Percentiles rank a stretch among this genome's conserved stretches.
Evolutionary conservation across 2,329 filamentous ascomycete species (phyloP).

Genomic region (Cordyceps javanica): DNA sequence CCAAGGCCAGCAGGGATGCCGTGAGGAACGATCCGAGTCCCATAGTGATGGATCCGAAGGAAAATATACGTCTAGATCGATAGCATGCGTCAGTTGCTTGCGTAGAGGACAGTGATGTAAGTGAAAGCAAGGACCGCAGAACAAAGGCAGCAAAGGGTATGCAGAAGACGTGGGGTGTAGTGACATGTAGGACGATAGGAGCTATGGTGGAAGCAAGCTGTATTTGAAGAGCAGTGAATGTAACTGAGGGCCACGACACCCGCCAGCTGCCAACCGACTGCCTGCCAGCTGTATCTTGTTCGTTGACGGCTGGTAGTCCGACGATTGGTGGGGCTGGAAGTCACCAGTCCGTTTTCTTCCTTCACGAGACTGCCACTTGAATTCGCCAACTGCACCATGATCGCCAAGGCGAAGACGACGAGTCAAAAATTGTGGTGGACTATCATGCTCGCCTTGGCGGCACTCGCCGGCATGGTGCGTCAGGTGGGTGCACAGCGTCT

Average conservation of each 20-base stretch:
- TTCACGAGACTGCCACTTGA: slow-evolving; percentile 3
- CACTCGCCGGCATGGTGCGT: slow-evolving; percentile 6
- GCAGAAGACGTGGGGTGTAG: background rate
- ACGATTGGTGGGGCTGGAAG: slow-evolving; percentile 6
- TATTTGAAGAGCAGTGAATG: slow-evolving; percentile 6
- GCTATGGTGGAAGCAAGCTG: background rate
- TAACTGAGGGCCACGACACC: background rate
- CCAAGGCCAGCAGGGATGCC: slow-evolving; percentile 13
- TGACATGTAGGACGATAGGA: slow-evolving; percentile 6
- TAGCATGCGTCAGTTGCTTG: background rate
- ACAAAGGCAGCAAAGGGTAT: background rate
- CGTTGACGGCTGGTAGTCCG: background rate
- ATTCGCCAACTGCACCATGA: background rate
- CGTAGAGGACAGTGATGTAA: background rate
- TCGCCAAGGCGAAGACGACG: background rate
- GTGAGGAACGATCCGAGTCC: slow-evolving; percentile 12
- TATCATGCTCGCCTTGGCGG: background rate
- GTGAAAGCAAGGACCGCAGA: background rate
- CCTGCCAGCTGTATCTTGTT: background rate
- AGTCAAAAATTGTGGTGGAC: background rate
- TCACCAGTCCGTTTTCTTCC: slow-evolving; percentile 1
- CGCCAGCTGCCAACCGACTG: slow-evolving; percentile 1
- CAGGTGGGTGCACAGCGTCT: slow-evolving; percentile 11
- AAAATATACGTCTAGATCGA: background rate
- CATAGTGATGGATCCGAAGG: slow-evolving; percentile 2